A percentile compares a stretch with the other conserved stretches of the same genome.
Evolutionary conservation across 331 rosid species (phyloP).

Genomic region (Malus hybrid): DNA sequence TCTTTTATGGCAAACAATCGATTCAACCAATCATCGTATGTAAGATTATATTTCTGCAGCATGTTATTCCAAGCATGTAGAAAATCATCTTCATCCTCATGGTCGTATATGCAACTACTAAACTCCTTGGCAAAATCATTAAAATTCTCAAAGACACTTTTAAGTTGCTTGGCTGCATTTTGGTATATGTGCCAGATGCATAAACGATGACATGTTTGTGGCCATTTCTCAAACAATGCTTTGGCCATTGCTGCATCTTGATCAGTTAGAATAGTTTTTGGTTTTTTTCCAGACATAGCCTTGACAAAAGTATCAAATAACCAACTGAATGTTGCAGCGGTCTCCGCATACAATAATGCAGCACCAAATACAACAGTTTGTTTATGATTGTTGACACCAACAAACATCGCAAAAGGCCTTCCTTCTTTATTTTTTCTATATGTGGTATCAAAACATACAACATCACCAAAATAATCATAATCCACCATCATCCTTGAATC

Average conservation of each 20-base stretch:
- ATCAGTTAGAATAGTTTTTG: neutral
- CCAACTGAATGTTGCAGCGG: neutral
- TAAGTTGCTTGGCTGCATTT: neutral
- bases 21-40: neutral
- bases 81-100: neutral
- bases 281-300: neutral
- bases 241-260: neutral
- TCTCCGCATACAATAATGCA: neutral
- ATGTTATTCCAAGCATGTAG: neutral
- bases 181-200: neutral
- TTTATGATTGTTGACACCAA: neutral
- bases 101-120: neutral
- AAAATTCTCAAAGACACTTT: neutral
- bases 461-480: neutral
- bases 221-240: neutral
- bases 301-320: neutral
- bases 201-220: neutral
- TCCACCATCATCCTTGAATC: neutral
- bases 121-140: neutral
- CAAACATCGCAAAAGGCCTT: neutral
- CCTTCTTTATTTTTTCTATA: neutral
- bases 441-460: neutral
- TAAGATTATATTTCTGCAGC: neutral
- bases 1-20: no score
- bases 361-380: neutral